Percentiles rank a stretch among this genome's conserved stretches.
phyloP scores from a whole-genome alignment of 164 flowering plant species.

The Vitis cinerea region DNA sequence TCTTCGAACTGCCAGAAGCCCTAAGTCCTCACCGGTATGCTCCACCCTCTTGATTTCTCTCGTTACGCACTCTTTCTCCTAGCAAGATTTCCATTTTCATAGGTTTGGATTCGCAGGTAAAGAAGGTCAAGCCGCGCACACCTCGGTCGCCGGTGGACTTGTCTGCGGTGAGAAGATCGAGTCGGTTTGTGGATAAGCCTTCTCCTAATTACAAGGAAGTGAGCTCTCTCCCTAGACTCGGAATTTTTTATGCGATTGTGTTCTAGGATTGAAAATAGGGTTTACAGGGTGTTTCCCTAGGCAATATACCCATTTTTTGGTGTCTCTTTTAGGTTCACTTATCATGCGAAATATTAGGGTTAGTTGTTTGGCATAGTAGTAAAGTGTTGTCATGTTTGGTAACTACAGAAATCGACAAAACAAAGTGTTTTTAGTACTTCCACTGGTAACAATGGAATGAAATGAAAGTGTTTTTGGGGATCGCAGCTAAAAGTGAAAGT shows the following conservation, averaged over 20 bases:
- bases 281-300: too few relatives aligned
- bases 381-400: too few relatives aligned
- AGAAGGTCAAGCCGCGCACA: conserved; percentile 22
- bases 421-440: too few relatives aligned
- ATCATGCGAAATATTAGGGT: background rate
- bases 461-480: too few relatives aligned
- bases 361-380: background rate
- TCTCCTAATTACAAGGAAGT: conserved; percentile 40
- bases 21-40: conserved; percentile 30
- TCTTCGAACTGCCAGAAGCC: conserved; percentile 14
- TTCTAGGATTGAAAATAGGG: background rate
- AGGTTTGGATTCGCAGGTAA: conserved; percentile 21
- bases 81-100: background rate
- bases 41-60: conserved; percentile 31
- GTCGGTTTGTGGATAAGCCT: conserved; percentile 31
- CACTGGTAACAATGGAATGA: too few relatives aligned
- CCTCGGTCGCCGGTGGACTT: conserved; percentile 17
- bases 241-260: background rate
- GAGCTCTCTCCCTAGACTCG: background rate
- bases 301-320: too few relatives aligned
- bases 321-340: too few relatives aligned
- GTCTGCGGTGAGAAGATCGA: conserved; percentile 34
- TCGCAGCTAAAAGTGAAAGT: too few relatives aligned
- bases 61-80: background rate
- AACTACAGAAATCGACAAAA: too few relatives aligned